Percentiles rank a stretch among this genome's conserved stretches.
Conservation (phyloP, 169 alveolate genomes). For the Plasmodium ovale region DNA sequence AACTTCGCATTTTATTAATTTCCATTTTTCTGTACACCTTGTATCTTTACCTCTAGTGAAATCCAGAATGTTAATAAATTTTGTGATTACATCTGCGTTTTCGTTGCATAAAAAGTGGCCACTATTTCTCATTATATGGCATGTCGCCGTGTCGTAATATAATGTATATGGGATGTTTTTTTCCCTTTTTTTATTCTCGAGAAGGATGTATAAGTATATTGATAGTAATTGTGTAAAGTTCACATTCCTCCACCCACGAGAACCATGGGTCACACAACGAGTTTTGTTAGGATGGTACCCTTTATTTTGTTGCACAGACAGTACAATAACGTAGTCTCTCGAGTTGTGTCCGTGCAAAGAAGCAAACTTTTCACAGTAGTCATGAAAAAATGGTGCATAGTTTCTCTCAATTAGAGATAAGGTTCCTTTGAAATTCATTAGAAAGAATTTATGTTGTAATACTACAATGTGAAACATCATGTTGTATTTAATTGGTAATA, state of each 20-base stretch:
- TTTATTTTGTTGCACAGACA: neutral
- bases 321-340: neutral
- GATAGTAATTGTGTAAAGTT: neutral
- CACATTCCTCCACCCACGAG: too few relatives aligned
- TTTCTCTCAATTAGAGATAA: neutral
- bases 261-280: too few relatives aligned
- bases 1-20: too few relatives aligned
- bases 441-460: slow-evolving; percentile 17
- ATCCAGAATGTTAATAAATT: too few relatives aligned
- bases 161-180: neutral
- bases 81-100: neutral
- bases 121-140: neutral
- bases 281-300: neutral
- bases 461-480: slow-evolving; percentile 19
- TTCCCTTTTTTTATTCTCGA: neutral
- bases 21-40: too few relatives aligned
- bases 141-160: neutral
- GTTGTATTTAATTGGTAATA: slow-evolving; percentile 8
- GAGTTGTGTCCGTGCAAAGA: neutral
- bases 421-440: slow-evolving; percentile 33
- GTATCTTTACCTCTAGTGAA: too few relatives aligned
- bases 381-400: slow-evolving; percentile 4
- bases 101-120: neutral
- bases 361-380: slow-evolving; percentile 5
- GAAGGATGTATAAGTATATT: slow-evolving; percentile 7